phyloP scores from a whole-genome alignment of 2,329 filamentous ascomycete species.

The Monosporascus sp. region DNA sequence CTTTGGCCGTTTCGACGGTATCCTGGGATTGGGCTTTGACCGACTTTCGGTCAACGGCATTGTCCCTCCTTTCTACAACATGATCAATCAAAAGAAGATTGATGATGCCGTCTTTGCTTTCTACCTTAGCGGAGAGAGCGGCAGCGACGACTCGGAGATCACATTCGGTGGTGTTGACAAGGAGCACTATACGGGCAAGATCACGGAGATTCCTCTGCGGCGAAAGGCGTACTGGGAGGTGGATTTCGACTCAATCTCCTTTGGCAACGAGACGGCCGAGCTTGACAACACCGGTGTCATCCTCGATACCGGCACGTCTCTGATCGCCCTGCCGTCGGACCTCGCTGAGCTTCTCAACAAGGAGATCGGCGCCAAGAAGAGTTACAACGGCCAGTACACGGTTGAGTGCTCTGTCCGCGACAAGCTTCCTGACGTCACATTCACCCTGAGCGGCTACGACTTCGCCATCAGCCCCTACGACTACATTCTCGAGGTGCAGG shows the following conservation, averaged over 20 bases:
- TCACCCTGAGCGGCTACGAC: conserved; percentile 84
- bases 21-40: conserved; percentile 89
- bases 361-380: conserved; percentile 97
- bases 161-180: conserved; percentile 86
- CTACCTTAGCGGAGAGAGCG: conserved; percentile 75
- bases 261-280: conserved; percentile 80
- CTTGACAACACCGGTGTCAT: conserved; percentile 94
- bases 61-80: conserved; percentile 91
- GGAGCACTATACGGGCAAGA: conserved; percentile 74
- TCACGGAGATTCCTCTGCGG: conserved; percentile 89
- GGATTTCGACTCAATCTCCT: conserved; percentile 84
- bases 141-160: conserved; percentile 71
- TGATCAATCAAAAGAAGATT: conserved; percentile 82
- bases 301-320: conserved; percentile 94
- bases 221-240: conserved; percentile 99
- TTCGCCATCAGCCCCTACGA: conserved; percentile 86
- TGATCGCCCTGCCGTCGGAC: conserved; percentile 88
- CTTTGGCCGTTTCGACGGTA: conserved; percentile 96
- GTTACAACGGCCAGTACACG: conserved; percentile 93
- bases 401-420: conserved; percentile 83
- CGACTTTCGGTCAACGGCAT: conserved; percentile 96
- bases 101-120: conserved; percentile 95
- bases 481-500: conserved; percentile 93
- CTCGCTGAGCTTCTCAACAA: conserved; percentile 95
- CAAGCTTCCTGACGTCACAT: conserved; percentile 82